These are phyloP conservation scores for Cyberlindnera subsufficiens DNA, from an alignment of 805 yeast genomes.

Conservation along the genomic window DNA sequence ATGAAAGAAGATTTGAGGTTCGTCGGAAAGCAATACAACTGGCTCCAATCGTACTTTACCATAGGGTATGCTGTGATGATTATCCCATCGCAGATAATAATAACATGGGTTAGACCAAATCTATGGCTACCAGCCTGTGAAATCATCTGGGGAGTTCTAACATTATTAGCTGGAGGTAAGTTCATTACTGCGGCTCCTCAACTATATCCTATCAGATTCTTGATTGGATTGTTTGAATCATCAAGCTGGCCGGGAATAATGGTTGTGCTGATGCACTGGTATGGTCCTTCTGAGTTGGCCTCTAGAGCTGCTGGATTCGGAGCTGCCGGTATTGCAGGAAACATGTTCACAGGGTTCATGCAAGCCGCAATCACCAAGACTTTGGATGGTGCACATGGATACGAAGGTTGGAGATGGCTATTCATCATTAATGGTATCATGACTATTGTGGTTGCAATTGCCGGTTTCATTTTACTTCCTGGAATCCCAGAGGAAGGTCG, in stretches of 20 bases:
- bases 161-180: constrained; percentile 47
- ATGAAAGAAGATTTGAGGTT: constrained; percentile 43
- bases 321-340: constrained; percentile 45
- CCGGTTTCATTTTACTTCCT: constrained; percentile 37
- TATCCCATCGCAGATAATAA: constrained; percentile 35
- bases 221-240: constrained; percentile 52
- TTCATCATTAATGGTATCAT: constrained; percentile 53
- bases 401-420: constrained; percentile 60
- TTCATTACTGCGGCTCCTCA: constrained; percentile 52
- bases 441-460: constrained; percentile 48
- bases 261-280: constrained; percentile 48
- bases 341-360: constrained; percentile 46
- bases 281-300: constrained; percentile 37
- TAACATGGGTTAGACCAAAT: neutral
- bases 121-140: constrained; percentile 31
- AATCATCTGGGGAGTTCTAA: constrained; percentile 44
- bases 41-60: constrained; percentile 44
- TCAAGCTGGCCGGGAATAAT: constrained; percentile 47
- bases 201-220: constrained; percentile 45
- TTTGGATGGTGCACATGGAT: constrained; percentile 30
- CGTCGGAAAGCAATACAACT: constrained; percentile 47
- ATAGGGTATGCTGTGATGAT: constrained; percentile 48
- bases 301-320: constrained; percentile 48
- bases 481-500: constrained; percentile 44
- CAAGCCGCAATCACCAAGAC: constrained; percentile 43